Base-by-base conservation (phyloP, 129 eudicot species). In the Flaveria sonorensis region DNA sequence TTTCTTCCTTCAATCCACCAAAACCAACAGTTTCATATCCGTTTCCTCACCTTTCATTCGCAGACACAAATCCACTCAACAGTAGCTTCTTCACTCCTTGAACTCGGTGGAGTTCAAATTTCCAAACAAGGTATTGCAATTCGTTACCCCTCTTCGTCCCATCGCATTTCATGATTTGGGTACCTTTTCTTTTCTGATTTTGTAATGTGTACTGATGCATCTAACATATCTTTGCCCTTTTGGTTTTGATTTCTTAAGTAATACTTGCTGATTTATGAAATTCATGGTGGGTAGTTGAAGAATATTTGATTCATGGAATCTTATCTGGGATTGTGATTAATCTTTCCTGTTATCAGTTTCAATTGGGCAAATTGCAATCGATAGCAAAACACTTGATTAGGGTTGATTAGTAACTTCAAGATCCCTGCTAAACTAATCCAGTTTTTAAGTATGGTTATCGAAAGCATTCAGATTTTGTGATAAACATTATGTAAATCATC, bases 61-160 rank as follows among this genome's bases (percentile, higher is more conserved):
- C 75, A 71, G 83, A 45, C 61, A 76, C 72, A 86, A 88, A 73
- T 78, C 82, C 85, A 71, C 86, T 46, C 84, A 76, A 30, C 80
- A 13, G 10, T 64, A 6, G 63, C 79, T 19, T 81, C 86, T 76
- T 87, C 97, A 13, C 85, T 83, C 75, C 83, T 92, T 62, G 90
- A 92, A 40, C 87, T 89, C 39, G 97, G 97, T 15, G 96, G 93
- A n/a, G 82, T 89, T 67, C 78, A 89, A 64, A 75, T 92, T 74
- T 71, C 90, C 67, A 92, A 82, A 83, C 85, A 92, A 45, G 97
- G 97, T 89, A 26, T 28, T 36, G 40, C 40, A 4, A 36, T 36
- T 36, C 40, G 7, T 36, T 36, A 20, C 13, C 61, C 67, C 67
- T 61, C 16, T 61, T 61, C 67, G 12, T 61, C 50, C 19, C 26